Base-by-base conservation (phyloP, 2,329 filamentous ascomycete genomes). In the Biscogniauxia mediterranea region DNA sequence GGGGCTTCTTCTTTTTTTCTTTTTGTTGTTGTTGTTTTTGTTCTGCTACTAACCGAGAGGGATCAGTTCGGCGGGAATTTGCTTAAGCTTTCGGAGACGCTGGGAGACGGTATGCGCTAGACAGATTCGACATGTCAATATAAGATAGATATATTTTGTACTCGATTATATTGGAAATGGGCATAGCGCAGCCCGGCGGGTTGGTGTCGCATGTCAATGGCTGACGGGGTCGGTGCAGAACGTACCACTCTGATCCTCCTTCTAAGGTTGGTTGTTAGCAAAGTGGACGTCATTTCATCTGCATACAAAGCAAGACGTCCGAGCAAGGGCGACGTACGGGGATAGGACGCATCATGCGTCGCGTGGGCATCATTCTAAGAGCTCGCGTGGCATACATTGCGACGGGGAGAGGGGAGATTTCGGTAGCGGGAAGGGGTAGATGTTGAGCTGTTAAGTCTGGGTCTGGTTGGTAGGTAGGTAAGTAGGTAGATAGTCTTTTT, bases 91-190 rank as follows among this genome's bases (percentile, higher is more conserved):
- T 77, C 93, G 91, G 73, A 99, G 84, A 77, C 94, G 92, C 84
- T 98, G 95, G 69, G 94, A 97, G 79, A 98, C 88, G 73, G 94
- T 97, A 83, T 98, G 95, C 77, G 92, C 95, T 99, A 64, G 61
- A 66, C 60, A 64, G 55, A 68, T 56, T 61, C 53, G 55, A 68
- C 55, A 60, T 53, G 57, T 67, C 53, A 65, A 66, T 60, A 62
- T 62, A 54, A n/a, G 62, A 57, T 57, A 28, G 11, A 9, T 13
- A 32, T 32, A 32, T 32, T 26, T n/a, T 28, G 21, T 55, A 55
- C 46, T 26, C 52, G 60, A 52, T 11, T 38, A 26, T 53, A 56
- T 13, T 7, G 23, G 53, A 20, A 15, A 25, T 38, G 32, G 26
- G 25, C 26, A 66, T 61, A 51, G 61, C 3, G 52, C 42, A 57